A percentile compares a stretch with the other conserved stretches of the same genome.
Evolutionary conservation across 495 filamentous ascomycete genomes (phyloP).

Genomic region (Xanthoparmelia taractica): DNA sequence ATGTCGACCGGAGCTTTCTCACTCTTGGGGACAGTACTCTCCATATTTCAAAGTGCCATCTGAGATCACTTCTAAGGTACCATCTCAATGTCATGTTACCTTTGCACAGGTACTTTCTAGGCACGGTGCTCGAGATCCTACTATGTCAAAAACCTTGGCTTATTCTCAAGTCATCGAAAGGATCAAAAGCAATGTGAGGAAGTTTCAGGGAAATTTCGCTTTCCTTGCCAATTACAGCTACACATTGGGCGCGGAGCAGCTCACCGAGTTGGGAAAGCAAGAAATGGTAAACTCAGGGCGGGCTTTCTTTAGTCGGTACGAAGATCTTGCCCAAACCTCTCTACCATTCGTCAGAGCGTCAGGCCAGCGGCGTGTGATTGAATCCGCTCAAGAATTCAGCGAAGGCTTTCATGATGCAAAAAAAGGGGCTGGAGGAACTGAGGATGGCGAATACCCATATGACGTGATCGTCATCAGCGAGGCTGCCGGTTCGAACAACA

Average conservation of each 20-base stretch:
- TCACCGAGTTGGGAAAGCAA: conserved; percentile 63
- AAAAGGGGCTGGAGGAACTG: conserved; percentile 33
- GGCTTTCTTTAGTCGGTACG: conserved; percentile 66
- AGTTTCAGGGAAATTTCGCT: conserved; percentile 49
- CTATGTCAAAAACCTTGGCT: conserved; percentile 46
- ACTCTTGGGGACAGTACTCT: conserved; percentile 80
- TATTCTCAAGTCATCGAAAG: conserved; percentile 51
- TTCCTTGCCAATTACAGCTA: conserved; percentile 67
- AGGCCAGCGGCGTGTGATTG: conserved; percentile 62
- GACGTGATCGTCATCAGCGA: conserved; percentile 60
- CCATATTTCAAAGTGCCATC: conserved; percentile 67
- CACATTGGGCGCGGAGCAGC: conserved; percentile 62
- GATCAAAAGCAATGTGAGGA: conserved; percentile 51
- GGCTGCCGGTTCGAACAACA: conserved; percentile 59
- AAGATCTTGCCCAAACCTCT: conserved; percentile 41
- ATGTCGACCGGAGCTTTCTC: conserved; percentile 51
- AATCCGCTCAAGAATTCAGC: conserved; percentile 64
- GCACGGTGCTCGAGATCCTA: conserved; percentile 80
- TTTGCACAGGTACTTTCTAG: conserved; percentile 74
- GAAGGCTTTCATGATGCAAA: conserved; percentile 61
- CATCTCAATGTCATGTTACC: conserved; percentile 57
- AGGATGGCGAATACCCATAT: conserved; percentile 41
- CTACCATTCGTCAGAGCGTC: conserved; percentile 66
- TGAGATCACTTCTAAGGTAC: conserved; percentile 47
- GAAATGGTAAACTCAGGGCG: conserved; percentile 68